Percentiles rank a stretch among this genome's conserved stretches.
Conservation (phyloP, 2,329 filamentous ascomycete genomes). For the Rhytidhysteron rufulum region DNA sequence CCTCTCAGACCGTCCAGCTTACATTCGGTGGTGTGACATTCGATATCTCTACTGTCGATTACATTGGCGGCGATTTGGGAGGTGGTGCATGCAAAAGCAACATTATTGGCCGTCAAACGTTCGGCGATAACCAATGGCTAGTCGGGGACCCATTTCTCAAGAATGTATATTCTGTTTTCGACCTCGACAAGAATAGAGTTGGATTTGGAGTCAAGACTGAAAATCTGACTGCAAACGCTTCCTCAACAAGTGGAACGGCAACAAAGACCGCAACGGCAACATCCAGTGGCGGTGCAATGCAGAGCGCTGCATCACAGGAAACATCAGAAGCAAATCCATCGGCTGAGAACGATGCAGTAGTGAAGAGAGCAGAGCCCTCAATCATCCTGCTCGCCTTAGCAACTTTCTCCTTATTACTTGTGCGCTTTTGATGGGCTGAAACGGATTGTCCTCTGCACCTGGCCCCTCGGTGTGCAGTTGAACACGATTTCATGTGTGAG, state of each 20-base stretch:
- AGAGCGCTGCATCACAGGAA: slow-evolving; percentile 1
- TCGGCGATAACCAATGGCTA: slow-evolving; percentile 65
- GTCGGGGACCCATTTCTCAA: slow-evolving; percentile 82
- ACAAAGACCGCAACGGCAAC: background rate
- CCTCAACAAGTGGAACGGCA: background rate
- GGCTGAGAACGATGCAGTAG: background rate
- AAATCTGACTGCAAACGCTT: background rate
- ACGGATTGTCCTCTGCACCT: too few relatives aligned
- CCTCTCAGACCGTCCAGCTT: slow-evolving; percentile 57
- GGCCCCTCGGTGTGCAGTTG: too few relatives aligned
- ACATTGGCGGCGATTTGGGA: slow-evolving; percentile 51
- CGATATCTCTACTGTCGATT: slow-evolving; percentile 66
- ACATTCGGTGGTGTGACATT: slow-evolving; percentile 66
- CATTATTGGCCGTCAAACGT: slow-evolving; percentile 68
- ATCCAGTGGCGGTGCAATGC: background rate
- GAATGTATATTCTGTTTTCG: slow-evolving; percentile 85
- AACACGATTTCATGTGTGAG: too few relatives aligned
- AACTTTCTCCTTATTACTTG: too few relatives aligned
- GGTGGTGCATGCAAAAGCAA: slow-evolving; percentile 58
- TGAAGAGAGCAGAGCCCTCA: background rate
- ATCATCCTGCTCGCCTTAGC: background rate
- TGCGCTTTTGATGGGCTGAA: slow-evolving; percentile 1
- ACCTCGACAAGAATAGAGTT: slow-evolving; percentile 64
- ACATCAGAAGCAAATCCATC: background rate
- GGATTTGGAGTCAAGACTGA: slow-evolving; percentile 42